Percentiles rank a stretch among this genome's conserved stretches.
Conservation (phyloP, 306 rosid genomes). For the Cicer bijugum region DNA sequence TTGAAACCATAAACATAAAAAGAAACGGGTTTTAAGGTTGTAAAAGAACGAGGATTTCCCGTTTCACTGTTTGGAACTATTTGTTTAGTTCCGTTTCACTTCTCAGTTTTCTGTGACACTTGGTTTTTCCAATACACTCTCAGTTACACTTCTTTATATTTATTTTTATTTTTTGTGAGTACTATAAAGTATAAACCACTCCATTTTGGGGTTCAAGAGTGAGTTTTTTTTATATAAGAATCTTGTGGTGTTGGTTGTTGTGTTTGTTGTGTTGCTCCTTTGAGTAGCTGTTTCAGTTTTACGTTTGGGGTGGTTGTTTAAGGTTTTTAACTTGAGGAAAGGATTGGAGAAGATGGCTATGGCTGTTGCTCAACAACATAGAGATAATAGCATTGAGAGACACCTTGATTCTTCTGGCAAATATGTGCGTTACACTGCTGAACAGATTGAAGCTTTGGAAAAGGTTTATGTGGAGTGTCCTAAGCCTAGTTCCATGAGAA, state of each 20-base stretch:
- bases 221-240: slow-evolving; percentile 4
- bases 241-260: neutral
- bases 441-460: slow-evolving; percentile 94
- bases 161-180: neutral
- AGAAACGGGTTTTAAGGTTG: slow-evolving; percentile 30
- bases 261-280: neutral
- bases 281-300: neutral
- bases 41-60: slow-evolving; percentile 15
- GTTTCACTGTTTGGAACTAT: slow-evolving; percentile 27
- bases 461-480: slow-evolving; percentile 90
- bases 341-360: slow-evolving; percentile 66
- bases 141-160: too few species aligned
- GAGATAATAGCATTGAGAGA: slow-evolving; percentile 77
- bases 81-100: slow-evolving; percentile 5
- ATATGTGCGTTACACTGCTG: slow-evolving; percentile 89
- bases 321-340: neutral
- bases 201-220: slow-evolving; percentile 28
- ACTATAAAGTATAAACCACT: neutral
- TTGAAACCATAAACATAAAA: neutral
- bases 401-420: slow-evolving; percentile 85
- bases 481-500: slow-evolving; percentile 85
- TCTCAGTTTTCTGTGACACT: neutral
- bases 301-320: slow-evolving; percentile 2
- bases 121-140: too few species aligned
- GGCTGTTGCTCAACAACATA: slow-evolving; percentile 80